A percentile compares a stretch with the other conserved stretches of the same genome.
Evolutionary conservation across 805 yeast species (phyloP).

Genomic region (Hanseniaspora mollemarum): DNA sequence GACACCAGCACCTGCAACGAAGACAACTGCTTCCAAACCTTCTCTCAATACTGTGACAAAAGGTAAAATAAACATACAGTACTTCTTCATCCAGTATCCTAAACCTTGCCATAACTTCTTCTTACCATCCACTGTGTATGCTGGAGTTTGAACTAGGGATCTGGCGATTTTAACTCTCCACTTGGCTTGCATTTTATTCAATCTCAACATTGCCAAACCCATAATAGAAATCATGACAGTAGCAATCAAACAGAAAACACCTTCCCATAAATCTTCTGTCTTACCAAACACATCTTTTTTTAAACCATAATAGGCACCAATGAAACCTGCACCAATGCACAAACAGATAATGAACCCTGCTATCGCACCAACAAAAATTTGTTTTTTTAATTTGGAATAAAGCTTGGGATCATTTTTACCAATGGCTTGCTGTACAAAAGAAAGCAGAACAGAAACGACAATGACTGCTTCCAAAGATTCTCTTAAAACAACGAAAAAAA

Average conservation of each 20-base stretch:
- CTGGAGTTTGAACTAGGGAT: slow-evolving; percentile 57
- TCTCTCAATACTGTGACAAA: slow-evolving; percentile 87
- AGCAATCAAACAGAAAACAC: slow-evolving; percentile 83
- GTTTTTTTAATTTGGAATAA: slow-evolving; percentile 54
- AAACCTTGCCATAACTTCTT: slow-evolving; percentile 23
- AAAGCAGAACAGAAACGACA: slow-evolving; percentile 79
- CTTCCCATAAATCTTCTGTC: slow-evolving; percentile 96
- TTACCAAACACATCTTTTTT: slow-evolving; percentile 73
- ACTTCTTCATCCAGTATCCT: slow-evolving; percentile 52
- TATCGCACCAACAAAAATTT: slow-evolving; percentile 77
- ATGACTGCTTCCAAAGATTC: slow-evolving; percentile 89
- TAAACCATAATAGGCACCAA: slow-evolving; percentile 79
- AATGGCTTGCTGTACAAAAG: slow-evolving; percentile 82
- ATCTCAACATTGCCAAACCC: slow-evolving; percentile 94
- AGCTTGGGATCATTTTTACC: slow-evolving; percentile 42
- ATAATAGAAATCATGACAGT: slow-evolving; percentile 76
- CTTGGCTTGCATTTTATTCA: slow-evolving; percentile 91
- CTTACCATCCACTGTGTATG: slow-evolving; percentile 38
- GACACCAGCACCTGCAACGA: slow-evolving; percentile 91
- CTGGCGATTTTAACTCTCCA: slow-evolving; percentile 92
- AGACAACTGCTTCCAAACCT: slow-evolving; percentile 92
- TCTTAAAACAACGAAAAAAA: slow-evolving; percentile 85
- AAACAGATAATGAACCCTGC: slow-evolving; percentile 70
- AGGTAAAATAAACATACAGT: slow-evolving; percentile 81
- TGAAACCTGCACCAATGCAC: slow-evolving; percentile 80